Percentiles rank a stretch among this genome's conserved stretches.
These are phyloP conservation scores for Tricholoma flavovirens DNA, from an alignment of 768 basidiomycete species.

Conservation along the genomic window DNA sequence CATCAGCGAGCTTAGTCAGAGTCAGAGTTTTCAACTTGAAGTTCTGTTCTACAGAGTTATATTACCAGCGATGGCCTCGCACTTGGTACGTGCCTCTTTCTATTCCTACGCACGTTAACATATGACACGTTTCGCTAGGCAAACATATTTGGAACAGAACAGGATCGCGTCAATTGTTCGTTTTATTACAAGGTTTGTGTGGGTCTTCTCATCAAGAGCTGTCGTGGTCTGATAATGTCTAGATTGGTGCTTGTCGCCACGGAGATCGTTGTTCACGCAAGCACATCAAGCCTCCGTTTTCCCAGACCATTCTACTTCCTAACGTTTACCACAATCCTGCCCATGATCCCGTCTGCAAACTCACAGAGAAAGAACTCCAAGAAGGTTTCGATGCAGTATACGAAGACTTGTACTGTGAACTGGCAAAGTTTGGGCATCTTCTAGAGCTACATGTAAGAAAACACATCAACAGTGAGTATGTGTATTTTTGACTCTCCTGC, in stretches of 20 bases:
- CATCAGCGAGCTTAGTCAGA: not conserved
- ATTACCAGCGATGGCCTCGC: constrained; percentile 52
- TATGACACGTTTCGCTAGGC: constrained; percentile 45
- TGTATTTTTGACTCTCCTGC: not conserved
- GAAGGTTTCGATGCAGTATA: constrained; percentile 93
- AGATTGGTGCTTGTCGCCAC: constrained; percentile 97
- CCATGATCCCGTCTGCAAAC: constrained; percentile 85
- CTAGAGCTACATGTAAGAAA: constrained; percentile 84
- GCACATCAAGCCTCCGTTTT: constrained; percentile 96
- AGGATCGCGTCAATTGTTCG: constrained; percentile 96
- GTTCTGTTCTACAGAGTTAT: not conserved
- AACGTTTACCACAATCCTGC: constrained; percentile 99
- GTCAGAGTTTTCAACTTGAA: not conserved
- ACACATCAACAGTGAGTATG: constrained; percentile 1
- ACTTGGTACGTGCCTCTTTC: constrained; percentile 50
- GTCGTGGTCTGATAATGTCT: constrained; percentile 7
- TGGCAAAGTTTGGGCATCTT: constrained; percentile 92
- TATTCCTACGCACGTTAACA: not conserved
- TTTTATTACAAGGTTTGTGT: constrained; percentile 90
- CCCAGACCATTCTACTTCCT: constrained; percentile 91
- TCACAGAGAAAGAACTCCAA: constrained; percentile 82
- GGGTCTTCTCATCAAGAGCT: not conserved
- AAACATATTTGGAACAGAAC: constrained; percentile 93
- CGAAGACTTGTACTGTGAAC: constrained; percentile 91
- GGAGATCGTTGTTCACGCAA: constrained; percentile 98